phyloP scores from a whole-genome alignment of 2,329 filamentous ascomycete species.

The Trichoderma cornu-damae region DNA sequence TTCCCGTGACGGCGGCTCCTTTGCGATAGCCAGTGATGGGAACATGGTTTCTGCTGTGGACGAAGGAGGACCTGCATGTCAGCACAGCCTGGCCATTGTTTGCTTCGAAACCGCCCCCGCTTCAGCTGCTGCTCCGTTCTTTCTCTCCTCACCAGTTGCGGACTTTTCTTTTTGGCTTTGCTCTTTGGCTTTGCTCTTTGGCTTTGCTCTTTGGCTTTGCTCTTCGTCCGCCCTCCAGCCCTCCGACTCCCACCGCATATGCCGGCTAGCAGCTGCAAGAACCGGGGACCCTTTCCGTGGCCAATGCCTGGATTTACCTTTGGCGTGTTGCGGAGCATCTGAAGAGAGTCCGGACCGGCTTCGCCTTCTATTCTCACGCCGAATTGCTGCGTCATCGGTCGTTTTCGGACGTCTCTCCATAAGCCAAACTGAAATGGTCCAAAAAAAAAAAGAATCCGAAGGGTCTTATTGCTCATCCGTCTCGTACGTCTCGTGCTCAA shows the following conservation, averaged over 20 bases:
- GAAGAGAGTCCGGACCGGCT: no score
- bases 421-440: neutral
- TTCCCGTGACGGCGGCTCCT: neutral
- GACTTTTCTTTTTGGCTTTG: no score
- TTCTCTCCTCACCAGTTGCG: no score
- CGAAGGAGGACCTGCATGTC: neutral
- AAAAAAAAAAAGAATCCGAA: neutral
- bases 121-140: neutral
- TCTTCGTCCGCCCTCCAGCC: neutral
- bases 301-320: no score
- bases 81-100: conserved; percentile 4
- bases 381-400: no score
- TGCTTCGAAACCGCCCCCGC: neutral
- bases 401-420: neutral
- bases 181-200: no score
- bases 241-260: no score
- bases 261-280: no score
- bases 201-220: neutral
- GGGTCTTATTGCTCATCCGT: neutral
- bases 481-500: neutral
- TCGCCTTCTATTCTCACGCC: no score
- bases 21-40: neutral
- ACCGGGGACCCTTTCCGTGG: no score
- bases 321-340: no score
- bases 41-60: neutral